A percentile compares a stretch with the other conserved stretches of the same genome.
Conservation (phyloP, 192 early-diverging fungal genomes). For the Lobosporangium transversale region DNA sequence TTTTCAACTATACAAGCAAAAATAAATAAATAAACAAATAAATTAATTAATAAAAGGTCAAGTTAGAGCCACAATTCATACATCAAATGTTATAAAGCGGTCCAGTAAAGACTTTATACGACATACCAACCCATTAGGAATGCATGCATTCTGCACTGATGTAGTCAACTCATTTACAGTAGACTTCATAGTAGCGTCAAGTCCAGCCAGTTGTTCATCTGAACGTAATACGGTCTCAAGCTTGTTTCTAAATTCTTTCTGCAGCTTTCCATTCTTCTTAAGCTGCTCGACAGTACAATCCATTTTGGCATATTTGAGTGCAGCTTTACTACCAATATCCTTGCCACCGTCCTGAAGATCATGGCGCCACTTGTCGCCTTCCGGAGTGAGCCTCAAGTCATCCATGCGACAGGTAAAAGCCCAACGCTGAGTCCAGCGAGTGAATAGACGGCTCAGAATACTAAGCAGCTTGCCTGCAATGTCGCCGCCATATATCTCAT, state of each 20-base stretch:
- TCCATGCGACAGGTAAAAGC: conserved; percentile 99
- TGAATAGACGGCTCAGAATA: conserved; percentile 91
- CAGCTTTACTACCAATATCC: conserved; percentile 75
- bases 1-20: conserved; percentile 55
- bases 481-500: conserved; percentile 92
- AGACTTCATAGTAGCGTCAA: conserved; percentile 90
- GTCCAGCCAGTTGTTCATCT: conserved; percentile 84
- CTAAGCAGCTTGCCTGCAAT: conserved; percentile 92
- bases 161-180: conserved; percentile 85
- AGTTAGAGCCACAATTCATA: not conserved
- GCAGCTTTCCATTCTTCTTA: conserved; percentile 33
- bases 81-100: too few species aligned
- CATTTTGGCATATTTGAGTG: conserved; percentile 80
- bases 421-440: conserved; percentile 84
- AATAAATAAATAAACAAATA: not conserved
- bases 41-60: not conserved
- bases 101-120: too few species aligned
- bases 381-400: conserved; percentile 87
- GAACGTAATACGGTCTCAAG: conserved; percentile 91
- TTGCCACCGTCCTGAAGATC: conserved; percentile 73
- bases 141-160: conserved; percentile 77
- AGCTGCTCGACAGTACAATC: conserved; percentile 33
- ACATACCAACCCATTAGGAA: conserved; percentile 74
- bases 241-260: conserved; percentile 69
- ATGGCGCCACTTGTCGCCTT: conserved; percentile 82